phyloP scores from a whole-genome alignment of 2,329 filamentous ascomycete genomes.

The Penicillium nordicum region DNA sequence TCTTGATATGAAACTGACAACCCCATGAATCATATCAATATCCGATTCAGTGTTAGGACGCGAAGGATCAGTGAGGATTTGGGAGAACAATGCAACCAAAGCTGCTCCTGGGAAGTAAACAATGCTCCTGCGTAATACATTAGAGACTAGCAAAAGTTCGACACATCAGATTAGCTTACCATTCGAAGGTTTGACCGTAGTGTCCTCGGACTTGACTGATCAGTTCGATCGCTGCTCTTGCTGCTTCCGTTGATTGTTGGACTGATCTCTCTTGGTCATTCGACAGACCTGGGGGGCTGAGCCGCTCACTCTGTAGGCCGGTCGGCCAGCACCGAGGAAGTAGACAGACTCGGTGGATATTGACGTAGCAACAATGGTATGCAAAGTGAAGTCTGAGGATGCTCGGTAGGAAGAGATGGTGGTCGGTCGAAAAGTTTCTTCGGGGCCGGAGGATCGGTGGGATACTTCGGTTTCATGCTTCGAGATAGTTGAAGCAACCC shows the following conservation, averaged over 20 bases:
- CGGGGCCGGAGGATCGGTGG: constrained; percentile 3
- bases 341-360: constrained; percentile 15
- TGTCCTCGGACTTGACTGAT: neutral
- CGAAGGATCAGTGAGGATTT: neutral
- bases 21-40: neutral
- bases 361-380: constrained; percentile 17
- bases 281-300: neutral
- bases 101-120: constrained; percentile 3
- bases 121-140: neutral
- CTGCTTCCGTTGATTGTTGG: constrained; percentile 1
- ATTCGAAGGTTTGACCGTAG: constrained; percentile 1
- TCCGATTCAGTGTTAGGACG: neutral
- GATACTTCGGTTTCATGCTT: constrained; percentile 11
- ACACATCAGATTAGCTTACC: neutral
- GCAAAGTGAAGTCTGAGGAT: constrained; percentile 18
- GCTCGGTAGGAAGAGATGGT: constrained; percentile 8
- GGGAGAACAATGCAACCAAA: neutral
- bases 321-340: neutral
- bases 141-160: neutral
- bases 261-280: neutral
- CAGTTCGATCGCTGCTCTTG: neutral
- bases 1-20: neutral
- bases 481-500: constrained; percentile 12
- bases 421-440: neutral
- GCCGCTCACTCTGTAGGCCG: neutral